Percentiles rank a stretch among this genome's conserved stretches.
Conservation (phyloP, 371 early-diverging fungal genomes). For the Smittium culicis region DNA sequence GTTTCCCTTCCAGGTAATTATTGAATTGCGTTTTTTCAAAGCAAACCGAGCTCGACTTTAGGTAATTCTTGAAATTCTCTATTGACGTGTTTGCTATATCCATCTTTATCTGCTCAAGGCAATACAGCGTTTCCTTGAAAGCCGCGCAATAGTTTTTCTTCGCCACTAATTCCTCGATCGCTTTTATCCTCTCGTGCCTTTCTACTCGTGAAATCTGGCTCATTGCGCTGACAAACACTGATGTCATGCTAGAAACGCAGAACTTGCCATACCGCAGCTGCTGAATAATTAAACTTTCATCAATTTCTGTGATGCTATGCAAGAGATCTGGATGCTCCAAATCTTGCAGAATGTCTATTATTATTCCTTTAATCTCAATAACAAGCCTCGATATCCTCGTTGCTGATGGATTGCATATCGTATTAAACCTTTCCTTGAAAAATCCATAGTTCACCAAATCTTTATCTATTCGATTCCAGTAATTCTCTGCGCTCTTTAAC, state of each 20-base stretch:
- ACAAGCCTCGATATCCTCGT: conserved; percentile 19
- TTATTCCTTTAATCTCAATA: conserved; percentile 29
- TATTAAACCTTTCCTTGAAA: neutral
- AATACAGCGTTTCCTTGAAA: conserved; percentile 22
- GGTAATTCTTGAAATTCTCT: conserved; percentile 29
- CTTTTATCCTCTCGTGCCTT: conserved; percentile 21
- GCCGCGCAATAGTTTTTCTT: conserved; percentile 22
- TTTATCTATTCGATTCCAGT: conserved; percentile 26
- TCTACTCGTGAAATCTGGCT: no score
- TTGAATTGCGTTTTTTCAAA: conserved; percentile 29
- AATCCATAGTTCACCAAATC: conserved; percentile 12
- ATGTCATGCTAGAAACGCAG: no score
- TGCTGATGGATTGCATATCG: neutral
- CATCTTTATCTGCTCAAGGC: conserved; percentile 29
- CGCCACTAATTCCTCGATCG: conserved; percentile 16
- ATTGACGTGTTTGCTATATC: conserved; percentile 31
- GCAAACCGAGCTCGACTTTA: conserved; percentile 28
- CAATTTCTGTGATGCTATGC: conserved; percentile 12
- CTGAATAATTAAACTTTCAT: no score
- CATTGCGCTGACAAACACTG: no score
- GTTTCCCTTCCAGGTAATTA: neutral
- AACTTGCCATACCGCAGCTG: no score
- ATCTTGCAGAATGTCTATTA: conserved; percentile 27
- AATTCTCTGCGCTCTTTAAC: conserved; percentile 21
- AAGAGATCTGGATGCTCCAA: neutral